Base-by-base conservation (phyloP, 2,329 filamentous ascomycete species). In the Penicillium sp. region DNA sequence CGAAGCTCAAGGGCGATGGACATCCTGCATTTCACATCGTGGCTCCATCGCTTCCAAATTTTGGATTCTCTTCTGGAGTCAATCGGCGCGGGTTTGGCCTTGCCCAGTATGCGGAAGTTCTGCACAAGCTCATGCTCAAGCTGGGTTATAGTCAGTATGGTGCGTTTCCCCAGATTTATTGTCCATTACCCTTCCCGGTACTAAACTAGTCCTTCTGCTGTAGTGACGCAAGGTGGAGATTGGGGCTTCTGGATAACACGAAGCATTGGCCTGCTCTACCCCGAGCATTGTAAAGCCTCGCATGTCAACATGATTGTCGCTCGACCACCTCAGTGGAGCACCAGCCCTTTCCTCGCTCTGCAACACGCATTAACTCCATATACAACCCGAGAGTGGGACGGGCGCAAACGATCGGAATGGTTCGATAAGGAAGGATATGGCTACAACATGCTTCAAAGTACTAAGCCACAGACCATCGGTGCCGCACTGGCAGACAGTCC, bases 391-490 rank as follows among this genome's bases (percentile, higher is more conserved):
- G 67, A 69, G 56, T 51, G 61, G 59, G 45, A 65, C 45, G 57
- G 68, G 47, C 43, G 55, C 5, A 35, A 60, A 42, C 52, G 65
- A 28, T 63, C 57, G 4, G 50, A 61, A 49, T 68, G 65, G 67
- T 69, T 69, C 42, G 43, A 57, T 8, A 55, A 20, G 0, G 63
- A 71, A 47, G 71, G 70, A 10, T 71, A 57, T 41, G 67, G 84
- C 3, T 91, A 91, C 71, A 81, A 83, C 58, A 58, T 79, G 0
- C 73, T 84, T 55, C 88, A 91, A 67, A 76, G 78, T 7, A 92
- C 90, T 0, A 88, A 88, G 60, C 90, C 91, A 0, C 86, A 91
- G 52, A 94, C 91, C 0, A 72, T 93, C 0, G 88, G 87, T 0
- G 90, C 89, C 68, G 86, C 81, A 0, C 79, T 94, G 3, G 81